Evolutionary conservation across 805 yeast genomes (phyloP), one percentile per base, ranked within the genome.

Genomic region (Ogataea nakhonphanomensis): DNA sequence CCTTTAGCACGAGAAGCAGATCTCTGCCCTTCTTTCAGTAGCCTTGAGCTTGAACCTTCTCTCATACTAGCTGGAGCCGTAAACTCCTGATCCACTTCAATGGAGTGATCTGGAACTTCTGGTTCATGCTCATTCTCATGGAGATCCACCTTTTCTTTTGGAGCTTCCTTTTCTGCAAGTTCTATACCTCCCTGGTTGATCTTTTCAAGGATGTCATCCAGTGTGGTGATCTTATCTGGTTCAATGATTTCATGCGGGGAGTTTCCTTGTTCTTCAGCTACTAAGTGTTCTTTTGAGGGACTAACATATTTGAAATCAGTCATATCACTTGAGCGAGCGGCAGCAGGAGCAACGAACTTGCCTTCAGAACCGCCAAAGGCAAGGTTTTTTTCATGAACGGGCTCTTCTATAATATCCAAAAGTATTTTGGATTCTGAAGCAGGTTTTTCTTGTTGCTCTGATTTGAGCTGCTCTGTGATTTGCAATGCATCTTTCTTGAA

Each of bases 401-500:
- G 24, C 4, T 25, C 15, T 12, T 41, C 43, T 13, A 32, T 41
- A 5, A 34, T 32, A 4, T 29, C 25, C 20, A 17, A 17, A 17
- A 5, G 20, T 5, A 17, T 17, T 17, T 17, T 17, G 5, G 20
- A 26, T 21, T 21, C 17, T 20, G 21, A 23, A n/a, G 12, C n/a
- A 11, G 30, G 14, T 11, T 25, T 17, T 6, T 14, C 29, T 41
- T 38, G 35, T 20, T 37, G 43, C 22, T 41, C 37, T n/a, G 12
- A 33, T 33, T 48, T 52, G 25, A 41, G 32, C 30, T 47, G 48
- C 34, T 51, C 58, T 11, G 42, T 37, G 10, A 51, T 45, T 44
- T 61, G 70, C 46, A 67, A 58, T 17, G 71, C 74, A 34, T 67
- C 72, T n/a, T 64, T 65, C 50, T 71, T 78, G 34, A 78, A 64